phyloP scores from a whole-genome alignment of 1,284 basidiomycete species.

The Caloboletus inedulis region DNA sequence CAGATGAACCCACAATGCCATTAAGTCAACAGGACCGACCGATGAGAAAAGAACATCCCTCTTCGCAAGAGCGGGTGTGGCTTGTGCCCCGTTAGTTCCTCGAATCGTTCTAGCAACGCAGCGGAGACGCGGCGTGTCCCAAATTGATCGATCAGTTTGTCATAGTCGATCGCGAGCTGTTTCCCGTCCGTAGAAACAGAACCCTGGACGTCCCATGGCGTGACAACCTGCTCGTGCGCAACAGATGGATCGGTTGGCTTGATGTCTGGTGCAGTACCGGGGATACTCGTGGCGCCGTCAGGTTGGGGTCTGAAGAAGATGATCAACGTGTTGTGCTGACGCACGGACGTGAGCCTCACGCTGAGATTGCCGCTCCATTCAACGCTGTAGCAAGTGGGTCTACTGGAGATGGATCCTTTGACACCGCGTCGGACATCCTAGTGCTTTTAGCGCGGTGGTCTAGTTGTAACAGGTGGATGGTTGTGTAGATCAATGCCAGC shows the following conservation, averaged over 20 bases:
- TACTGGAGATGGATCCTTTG: slow-evolving; percentile 2
- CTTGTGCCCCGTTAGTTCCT: slow-evolving; percentile 84
- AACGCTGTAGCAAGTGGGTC: slow-evolving; percentile 17
- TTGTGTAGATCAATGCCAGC: no score
- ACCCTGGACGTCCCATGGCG: slow-evolving; percentile 98
- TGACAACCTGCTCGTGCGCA: slow-evolving; percentile 79
- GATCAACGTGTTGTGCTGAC: not conserved
- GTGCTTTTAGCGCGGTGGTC: not conserved
- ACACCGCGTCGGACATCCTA: slow-evolving; percentile 14
- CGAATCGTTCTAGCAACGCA: slow-evolving; percentile 84
- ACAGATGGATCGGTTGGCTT: slow-evolving; percentile 34
- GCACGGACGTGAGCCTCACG: slow-evolving; percentile 15
- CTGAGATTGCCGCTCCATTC: slow-evolving; percentile 17
- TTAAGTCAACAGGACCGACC: slow-evolving; percentile 48
- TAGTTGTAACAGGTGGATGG: not conserved
- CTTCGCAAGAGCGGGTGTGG: slow-evolving; percentile 91
- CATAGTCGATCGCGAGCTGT: slow-evolving; percentile 92
- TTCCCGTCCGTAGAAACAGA: slow-evolving; percentile 87
- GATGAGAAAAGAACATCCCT: slow-evolving; percentile 97
- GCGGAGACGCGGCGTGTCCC: slow-evolving; percentile 83
- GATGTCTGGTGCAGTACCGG: slow-evolving; percentile 20
- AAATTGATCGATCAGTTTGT: slow-evolving; percentile 93
- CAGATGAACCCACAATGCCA: not conserved
- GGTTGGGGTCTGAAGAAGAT: slow-evolving; percentile 13
- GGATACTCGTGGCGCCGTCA: not conserved